Evolutionary conservation across 2,329 filamentous ascomycete genomes (phyloP).

Genomic region (Lachnellula hyalina): DNA sequence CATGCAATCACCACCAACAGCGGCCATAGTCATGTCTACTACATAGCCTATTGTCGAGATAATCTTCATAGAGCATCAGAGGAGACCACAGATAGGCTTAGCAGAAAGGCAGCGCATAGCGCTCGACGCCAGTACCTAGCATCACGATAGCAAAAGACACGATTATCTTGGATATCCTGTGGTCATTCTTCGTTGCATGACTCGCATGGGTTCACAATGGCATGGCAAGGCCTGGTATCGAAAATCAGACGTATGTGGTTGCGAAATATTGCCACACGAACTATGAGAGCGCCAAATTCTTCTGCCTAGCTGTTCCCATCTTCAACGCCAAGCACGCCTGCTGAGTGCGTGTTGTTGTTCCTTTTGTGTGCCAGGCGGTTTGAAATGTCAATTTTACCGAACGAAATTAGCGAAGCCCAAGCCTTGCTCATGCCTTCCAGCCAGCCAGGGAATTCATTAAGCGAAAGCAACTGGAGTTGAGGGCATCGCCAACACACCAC

Average conservation of each 20-base stretch:
- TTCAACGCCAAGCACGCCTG: neutral
- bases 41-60: constrained; percentile 64
- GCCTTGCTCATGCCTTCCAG: neutral
- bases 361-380: neutral
- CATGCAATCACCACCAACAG: constrained; percentile 30
- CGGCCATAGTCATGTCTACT: constrained; percentile 33
- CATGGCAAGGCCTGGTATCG: constrained; percentile 10
- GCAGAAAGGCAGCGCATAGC: constrained; percentile 52
- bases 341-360: neutral
- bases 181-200: constrained; percentile 32
- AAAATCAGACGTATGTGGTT: neutral
- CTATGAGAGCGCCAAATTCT: neutral
- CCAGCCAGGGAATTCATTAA: neutral
- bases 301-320: neutral
- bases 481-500: neutral
- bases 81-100: constrained; percentile 40
- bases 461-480: neutral
- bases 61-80: constrained; percentile 59
- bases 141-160: constrained; percentile 68
- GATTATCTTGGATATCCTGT: constrained; percentile 35
- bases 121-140: constrained; percentile 63
- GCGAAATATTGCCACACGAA: neutral
- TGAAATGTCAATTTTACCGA: neutral
- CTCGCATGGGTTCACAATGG: constrained; percentile 15
- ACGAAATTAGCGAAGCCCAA: constrained; percentile 3